Conservation (phyloP, 192 early-diverging fungal genomes). For the Linnemannia schmuckeri region DNA sequence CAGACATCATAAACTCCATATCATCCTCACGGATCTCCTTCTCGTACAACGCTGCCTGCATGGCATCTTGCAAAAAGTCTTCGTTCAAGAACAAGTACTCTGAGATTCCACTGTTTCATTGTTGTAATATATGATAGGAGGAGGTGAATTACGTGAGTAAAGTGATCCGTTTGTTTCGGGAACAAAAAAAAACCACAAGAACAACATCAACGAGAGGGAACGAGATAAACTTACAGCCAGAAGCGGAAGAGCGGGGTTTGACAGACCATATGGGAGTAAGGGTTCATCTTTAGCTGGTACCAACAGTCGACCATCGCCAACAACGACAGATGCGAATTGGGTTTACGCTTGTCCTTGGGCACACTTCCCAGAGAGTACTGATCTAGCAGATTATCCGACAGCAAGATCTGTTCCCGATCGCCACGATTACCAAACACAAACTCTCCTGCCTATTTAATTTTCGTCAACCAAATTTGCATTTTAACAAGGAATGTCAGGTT, state of each 20-base stretch:
- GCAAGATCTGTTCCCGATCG: conserved; percentile 74
- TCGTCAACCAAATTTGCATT: not conserved
- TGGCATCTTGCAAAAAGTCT: conserved; percentile 88
- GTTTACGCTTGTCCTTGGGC: conserved; percentile 74
- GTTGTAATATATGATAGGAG: not conserved
- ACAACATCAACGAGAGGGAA: too few species aligned
- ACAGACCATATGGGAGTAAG: conserved; percentile 95
- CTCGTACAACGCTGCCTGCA: conserved; percentile 83
- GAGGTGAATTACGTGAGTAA: not conserved
- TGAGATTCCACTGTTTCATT: conserved; percentile 79
- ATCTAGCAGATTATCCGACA: conserved; percentile 87
- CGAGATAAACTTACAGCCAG: conserved; percentile 73
- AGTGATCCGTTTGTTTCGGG: not conserved
- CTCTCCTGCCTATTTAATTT: conserved; percentile 70
- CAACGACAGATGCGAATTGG: conserved; percentile 95
- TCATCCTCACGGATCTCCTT: conserved; percentile 84
- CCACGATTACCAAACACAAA: conserved; percentile 86
- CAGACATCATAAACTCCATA: conserved; percentile 93
- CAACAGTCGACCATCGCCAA: conserved; percentile 96
- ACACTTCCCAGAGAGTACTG: conserved; percentile 89
- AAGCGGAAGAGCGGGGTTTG: conserved; percentile 96
- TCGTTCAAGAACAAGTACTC: conserved; percentile 92
- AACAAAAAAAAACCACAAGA: not conserved
- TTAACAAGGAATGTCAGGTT: not conserved
- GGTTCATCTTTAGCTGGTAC: conserved; percentile 85